Evolutionary conservation across 495 filamentous ascomycete genomes (phyloP), one percentile per base, ranked within the genome.

Genomic region (Hyaloscypha variabilis): DNA sequence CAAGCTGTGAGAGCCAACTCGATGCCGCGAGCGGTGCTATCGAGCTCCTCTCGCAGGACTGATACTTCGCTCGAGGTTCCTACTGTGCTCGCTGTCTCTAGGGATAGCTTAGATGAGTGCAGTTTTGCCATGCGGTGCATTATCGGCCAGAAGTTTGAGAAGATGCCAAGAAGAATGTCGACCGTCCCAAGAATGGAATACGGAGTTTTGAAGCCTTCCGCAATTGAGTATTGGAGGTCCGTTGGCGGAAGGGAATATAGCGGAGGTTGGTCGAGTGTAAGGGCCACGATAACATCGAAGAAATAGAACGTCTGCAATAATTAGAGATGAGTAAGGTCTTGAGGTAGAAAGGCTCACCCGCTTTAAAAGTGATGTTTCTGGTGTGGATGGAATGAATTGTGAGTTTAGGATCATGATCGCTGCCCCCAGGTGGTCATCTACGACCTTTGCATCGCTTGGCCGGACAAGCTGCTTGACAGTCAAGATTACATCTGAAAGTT

Each of bases 261-360:
- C 10, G 83, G 82, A 21, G 84, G 79, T 1, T 77, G 77, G 17
- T 82, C 84, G 59, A 85, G 78, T 13, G 84, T 86, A 36, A 87
- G 72, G 8, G 84, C 84, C 6, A 82, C 78, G n/a, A 86, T 84
- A 17, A 87, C 84, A 67, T 87, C 84, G 71, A 86, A 87, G 67
- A 85, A 87, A 5, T 83, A 77, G 60, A 87, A 87, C 4, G 83
- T 83, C 25, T 29, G 6, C n/a, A n/a, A 6, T 6, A 6, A n/a
- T 58, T 23, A 29, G 30, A 4, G 19, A 6, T 19, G 6, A n/a
- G 17, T 4, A 25, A 6, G 6, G n/a, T 24, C 23, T 6, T 10
- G 6, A 29, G 53, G 53, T 8, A 25, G 10, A 21, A 11, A 17
- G 75, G 6, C 30, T 29, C 28, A 58, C 54, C 17, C 84, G 78